Evolutionary conservation across 495 filamentous ascomycete genomes (phyloP), one percentile per base, ranked within the genome.

Genomic region (Podospora pseudoanserina): DNA sequence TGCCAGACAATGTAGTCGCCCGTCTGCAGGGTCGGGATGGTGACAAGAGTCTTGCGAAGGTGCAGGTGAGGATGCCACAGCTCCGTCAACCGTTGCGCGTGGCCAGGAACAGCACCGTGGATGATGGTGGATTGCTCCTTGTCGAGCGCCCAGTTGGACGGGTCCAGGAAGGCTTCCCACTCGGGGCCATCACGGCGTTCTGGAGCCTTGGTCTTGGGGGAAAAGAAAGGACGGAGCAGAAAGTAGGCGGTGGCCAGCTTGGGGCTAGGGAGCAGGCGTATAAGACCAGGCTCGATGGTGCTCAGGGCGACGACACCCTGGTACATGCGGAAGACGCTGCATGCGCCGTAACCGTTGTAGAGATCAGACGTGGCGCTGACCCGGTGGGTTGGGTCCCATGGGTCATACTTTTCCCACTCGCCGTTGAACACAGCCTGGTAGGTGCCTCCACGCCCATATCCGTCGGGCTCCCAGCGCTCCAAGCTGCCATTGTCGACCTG

Each of bases 1-100:
- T 97, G 94, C 94, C 93, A 97, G 64, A 90, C 85, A 13, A 97
- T 92, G 79, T 91, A 96, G 78, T 97, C 93, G 60, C 93, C 93
- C 0, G 92, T 93, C 44, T 86, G 83, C 18, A 97, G 88, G 11
- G 83, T 83, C 5, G 93, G 93, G 1, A 94, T 83, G 61, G 91
- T 89, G 23, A 94, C 85, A 85, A 97, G 95, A 16, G 88, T 90
- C 49, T 83, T 81, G 58, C 86, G 79, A 11, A 97, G 86, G 57
- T 90, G 82, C 18, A 97, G 85, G 65, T 96, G 91, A 0, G 93
- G 93, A 71, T 97, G 93, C 71, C 91, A 87, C 0, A 84, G 80
- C 15, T 87, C 84, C 54, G 86, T 92, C 34, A 95, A 86, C 71
- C 96, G 92, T 76, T 97, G 94, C 49, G 89, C 89, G 65, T 89